Evolutionary conservation across 129 eudicot species (phyloP).

Genomic region (Artemisia annua): DNA sequence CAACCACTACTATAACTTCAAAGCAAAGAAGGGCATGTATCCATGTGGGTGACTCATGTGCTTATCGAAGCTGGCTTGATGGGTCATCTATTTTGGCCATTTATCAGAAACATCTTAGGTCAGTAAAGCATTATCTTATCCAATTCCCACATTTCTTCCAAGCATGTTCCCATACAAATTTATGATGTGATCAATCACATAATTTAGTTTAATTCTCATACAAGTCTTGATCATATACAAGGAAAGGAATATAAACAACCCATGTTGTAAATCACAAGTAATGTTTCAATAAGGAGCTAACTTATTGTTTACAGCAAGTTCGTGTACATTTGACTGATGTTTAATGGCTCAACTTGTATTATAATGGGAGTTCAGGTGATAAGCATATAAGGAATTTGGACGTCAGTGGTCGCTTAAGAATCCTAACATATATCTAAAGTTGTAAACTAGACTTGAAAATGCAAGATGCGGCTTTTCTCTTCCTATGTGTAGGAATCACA

Average conservation of each 20-base stretch:
- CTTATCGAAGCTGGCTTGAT: slow-evolving; percentile 22
- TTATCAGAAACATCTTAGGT: slow-evolving; percentile 8
- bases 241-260: no score
- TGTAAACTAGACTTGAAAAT: slow-evolving; percentile 1
- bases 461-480: background rate
- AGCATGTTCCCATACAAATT: slow-evolving; percentile 4
- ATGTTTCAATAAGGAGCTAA: no score
- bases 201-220: background rate
- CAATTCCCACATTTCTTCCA: slow-evolving; percentile 6
- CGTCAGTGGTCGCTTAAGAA: background rate
- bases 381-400: background rate
- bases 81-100: slow-evolving; percentile 19
- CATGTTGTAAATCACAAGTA: no score
- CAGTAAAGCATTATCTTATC: slow-evolving; percentile 15
- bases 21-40: slow-evolving; percentile 40
- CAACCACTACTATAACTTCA: slow-evolving; percentile 39
- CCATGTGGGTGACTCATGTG: slow-evolving; percentile 35
- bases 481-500: background rate
- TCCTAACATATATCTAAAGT: background rate
- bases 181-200: slow-evolving; percentile 18
- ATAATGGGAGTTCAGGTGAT: background rate
- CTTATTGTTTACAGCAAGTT: no score
- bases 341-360: background rate
- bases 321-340: no score
- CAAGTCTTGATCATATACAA: background rate